Conservation (phyloP, 2,329 filamentous ascomycete species). For the Cercospora sp. region DNA sequence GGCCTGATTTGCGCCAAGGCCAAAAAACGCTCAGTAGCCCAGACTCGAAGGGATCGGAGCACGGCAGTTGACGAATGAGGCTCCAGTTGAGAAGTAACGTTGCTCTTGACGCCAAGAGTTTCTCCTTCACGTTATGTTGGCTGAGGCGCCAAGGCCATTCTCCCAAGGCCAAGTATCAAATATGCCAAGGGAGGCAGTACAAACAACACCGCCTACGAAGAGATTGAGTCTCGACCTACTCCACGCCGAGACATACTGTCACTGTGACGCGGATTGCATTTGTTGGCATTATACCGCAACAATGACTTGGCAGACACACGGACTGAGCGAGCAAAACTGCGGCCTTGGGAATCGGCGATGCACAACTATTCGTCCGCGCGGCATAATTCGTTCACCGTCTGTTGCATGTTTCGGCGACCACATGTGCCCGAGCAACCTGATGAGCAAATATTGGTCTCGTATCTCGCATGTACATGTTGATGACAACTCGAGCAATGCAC, state of each 20-base stretch:
- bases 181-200: neutral
- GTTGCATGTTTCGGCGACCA: neutral
- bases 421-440: neutral
- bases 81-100: neutral
- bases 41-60: neutral
- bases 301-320: neutral
- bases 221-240: neutral
- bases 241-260: neutral
- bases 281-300: neutral
- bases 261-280: neutral
- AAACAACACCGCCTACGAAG: neutral
- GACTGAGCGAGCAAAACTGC: neutral
- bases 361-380: neutral
- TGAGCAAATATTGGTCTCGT: neutral
- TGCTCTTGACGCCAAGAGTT: neutral
- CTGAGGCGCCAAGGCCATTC: neutral
- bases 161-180: neutral
- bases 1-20: neutral
- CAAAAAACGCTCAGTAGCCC: neutral
- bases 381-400: neutral
- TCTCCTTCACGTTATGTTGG: neutral
- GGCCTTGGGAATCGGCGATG: neutral
- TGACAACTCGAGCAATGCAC: neutral
- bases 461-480: neutral
- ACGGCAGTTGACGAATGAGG: neutral